phyloP scores from a whole-genome alignment of 257 asterid species.

The Nicotiana noctiflora region DNA sequence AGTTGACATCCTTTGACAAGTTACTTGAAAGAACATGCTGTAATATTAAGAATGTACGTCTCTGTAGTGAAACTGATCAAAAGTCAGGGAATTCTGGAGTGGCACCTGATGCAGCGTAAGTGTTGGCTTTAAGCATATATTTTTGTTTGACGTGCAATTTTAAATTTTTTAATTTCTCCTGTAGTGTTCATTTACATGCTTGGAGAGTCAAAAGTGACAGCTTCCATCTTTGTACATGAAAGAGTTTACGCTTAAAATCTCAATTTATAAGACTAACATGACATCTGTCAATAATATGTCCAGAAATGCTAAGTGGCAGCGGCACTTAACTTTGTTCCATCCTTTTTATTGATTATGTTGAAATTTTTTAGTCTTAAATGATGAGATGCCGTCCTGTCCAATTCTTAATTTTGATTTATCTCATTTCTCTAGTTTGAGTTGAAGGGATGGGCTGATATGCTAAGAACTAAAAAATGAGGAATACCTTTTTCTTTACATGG shows the following conservation, averaged over 20 bases:
- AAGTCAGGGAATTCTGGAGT: conserved; percentile 75
- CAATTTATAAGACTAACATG: not conserved
- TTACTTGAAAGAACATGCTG: conserved; percentile 89
- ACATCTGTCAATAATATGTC: conserved; percentile 1
- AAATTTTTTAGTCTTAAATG: not conserved
- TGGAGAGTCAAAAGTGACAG: not conserved
- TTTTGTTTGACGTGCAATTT: not conserved
- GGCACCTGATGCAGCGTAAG: conserved; percentile 99
- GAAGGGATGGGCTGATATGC: not conserved
- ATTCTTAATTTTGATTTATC: not conserved
- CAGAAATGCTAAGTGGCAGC: not conserved
- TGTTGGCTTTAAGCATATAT: not conserved
- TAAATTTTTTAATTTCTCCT: not conserved
- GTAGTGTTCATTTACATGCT: not conserved
- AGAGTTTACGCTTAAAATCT: not conserved
- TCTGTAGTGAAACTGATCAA: conserved; percentile 78
- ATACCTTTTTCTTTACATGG: not conserved
- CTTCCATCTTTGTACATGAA: not conserved
- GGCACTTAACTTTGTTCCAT: not conserved
- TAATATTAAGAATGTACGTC: conserved; percentile 74
- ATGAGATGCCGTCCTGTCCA: not conserved
- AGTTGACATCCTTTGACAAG: conserved; percentile 79
- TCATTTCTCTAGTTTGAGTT: not conserved
- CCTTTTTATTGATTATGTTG: not conserved
- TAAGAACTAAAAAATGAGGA: not conserved